Evolutionary conservation across 768 basidiomycete species (phyloP), one percentile per base, ranked within the genome.

Genomic region (Psilocybe azurescens): DNA sequence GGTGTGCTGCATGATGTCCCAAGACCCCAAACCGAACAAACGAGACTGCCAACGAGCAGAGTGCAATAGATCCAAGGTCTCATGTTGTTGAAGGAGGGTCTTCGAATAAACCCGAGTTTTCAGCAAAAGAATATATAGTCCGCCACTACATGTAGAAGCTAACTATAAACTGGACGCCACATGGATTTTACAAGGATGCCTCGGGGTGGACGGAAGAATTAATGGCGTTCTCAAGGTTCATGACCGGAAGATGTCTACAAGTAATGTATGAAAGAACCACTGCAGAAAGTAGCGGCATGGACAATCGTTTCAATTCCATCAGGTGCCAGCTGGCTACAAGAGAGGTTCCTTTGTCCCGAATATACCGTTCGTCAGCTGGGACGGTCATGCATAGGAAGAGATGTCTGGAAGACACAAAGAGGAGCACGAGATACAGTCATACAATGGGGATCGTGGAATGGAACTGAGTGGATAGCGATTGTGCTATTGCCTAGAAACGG

Each of bases 1-100:
- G 65, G 61, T 16, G 61, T 53, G 16, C 39, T 53, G 41, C 65
- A 65, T 52, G 65, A 59, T n/a, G 65, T 56, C 16, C 65, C 65
- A 32, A 65, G 58, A 20, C 61, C 55, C 24, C 29, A 54, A 5
- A 54, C 65, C 10, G 61, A 44, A n/a, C 24, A 41, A n/a, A 59
- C 38, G 8, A 65, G 44, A 28, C 36, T 44, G 32, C 57, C 53
- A 29, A 58, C 51, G 2, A 65, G 33, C 14, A 61, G 3, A 33
- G 53, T 41, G 30, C 32, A 56, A 41, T 61, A 59, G 33, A 61
- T 20, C 59, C 59, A 60, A 54, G 44, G 28, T 28, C 18, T 49
- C 64, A 65, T 65, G 39, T 5, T 29, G 24, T 29, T 24, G 39
- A 48, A 33, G 39, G 33, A 16, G 20, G 38, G 30, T 14, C 48